Base-by-base conservation (phyloP, 1,284 basidiomycete species). In the Rhizoctonia solani region DNA sequence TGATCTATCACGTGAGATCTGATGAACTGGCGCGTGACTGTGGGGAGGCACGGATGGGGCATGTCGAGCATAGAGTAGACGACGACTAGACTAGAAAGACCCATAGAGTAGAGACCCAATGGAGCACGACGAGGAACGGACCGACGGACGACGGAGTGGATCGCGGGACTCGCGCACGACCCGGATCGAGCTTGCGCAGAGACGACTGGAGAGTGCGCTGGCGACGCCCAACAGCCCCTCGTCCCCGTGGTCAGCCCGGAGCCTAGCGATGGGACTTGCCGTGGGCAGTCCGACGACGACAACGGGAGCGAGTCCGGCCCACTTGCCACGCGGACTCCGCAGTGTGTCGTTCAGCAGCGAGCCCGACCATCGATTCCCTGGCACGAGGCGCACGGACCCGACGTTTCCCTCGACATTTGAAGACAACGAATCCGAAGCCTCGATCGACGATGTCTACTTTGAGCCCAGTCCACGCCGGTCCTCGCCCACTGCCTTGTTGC, bases 401-500 rank as follows among this genome's bases (percentile, higher is more conserved):
- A 75, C 77, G 4, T 85, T 88, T 73, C 79, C 82, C 8, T 87
- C 85, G 56, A 87, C 86, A 2, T 84, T 88, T 74, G 88, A 89
- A 76, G 88, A 89, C 72, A 87, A 89, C 76, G 87, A 89, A 76
- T 83, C 82, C 1, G 86, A 87, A 27, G 41, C 68, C 80, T 80
- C 54, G 34, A 44, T 61, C 53, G 67, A 61, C n/a, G 63, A 69
- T 41, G 19, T 49, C 23, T 54, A 53, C 44, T 66, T 47, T 30
- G 25, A 50, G 39, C 54, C 34, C 49, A 37, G 52, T 54, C 32
- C 61, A 46, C 37, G 47, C 27, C 29, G 58, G 39, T 32, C 53
- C 27, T 46, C 55, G 25, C 66, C 32, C 21, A 47, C 50, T 14
- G 81, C 19, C 77, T 78, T 25, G 76, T 80, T 30, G 72, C 74